phyloP scores from a whole-genome alignment of 2,329 filamentous ascomycete species.

The Lomentospora prolificans region DNA sequence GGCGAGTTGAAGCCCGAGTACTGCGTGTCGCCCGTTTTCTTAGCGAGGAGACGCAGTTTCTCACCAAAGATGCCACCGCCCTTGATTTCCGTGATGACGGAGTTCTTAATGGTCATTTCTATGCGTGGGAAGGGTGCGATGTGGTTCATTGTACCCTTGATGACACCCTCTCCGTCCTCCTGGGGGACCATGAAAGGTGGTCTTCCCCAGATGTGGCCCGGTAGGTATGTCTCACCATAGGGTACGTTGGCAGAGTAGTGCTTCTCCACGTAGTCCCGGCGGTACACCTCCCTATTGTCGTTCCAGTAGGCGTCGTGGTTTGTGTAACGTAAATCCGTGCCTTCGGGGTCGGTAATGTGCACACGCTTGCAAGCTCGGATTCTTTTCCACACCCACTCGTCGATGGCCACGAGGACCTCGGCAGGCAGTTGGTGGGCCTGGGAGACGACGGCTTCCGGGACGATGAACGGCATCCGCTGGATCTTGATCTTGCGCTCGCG shows the following conservation, averaged over 20 bases:
- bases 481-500: slow-evolving; percentile 8
- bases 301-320: slow-evolving; percentile 6
- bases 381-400: slow-evolving; percentile 4
- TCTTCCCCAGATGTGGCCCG: slow-evolving; percentile 5
- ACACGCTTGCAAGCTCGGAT: slow-evolving; percentile 3
- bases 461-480: slow-evolving; percentile 6
- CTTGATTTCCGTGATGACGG: slow-evolving; percentile 5
- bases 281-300: neutral
- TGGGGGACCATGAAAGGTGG: slow-evolving; percentile 6
- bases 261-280: slow-evolving; percentile 6
- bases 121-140: slow-evolving; percentile 6
- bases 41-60: slow-evolving; percentile 2
- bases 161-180: slow-evolving; percentile 5
- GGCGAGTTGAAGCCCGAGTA: slow-evolving; percentile 5
- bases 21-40: neutral
- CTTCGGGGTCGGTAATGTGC: slow-evolving; percentile 6
- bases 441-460: slow-evolving; percentile 4
- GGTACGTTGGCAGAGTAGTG: slow-evolving; percentile 4
- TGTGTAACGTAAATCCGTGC: slow-evolving; percentile 4
- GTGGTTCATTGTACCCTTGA: slow-evolving; percentile 6
- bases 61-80: slow-evolving; percentile 5
- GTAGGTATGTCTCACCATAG: slow-evolving; percentile 5
- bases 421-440: slow-evolving; percentile 1
- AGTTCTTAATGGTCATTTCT: slow-evolving; percentile 4
- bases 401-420: slow-evolving; percentile 3